Conservation (phyloP, 805 yeast species). For the Zygotorulaspora chibaensis region DNA sequence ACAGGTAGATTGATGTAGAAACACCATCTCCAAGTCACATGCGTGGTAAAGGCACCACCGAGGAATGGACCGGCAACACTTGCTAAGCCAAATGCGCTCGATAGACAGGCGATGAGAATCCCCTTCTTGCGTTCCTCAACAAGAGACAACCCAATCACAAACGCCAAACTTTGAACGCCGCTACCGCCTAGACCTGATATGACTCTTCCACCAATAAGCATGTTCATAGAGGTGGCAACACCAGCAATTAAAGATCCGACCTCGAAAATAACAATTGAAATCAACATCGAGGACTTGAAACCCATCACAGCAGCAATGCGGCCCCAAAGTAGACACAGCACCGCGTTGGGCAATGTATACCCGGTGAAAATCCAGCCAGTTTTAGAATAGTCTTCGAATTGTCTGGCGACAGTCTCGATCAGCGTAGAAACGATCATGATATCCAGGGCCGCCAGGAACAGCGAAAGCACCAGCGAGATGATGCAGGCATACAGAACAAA, state of each 20-base stretch:
- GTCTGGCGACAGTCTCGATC: constrained; percentile 45
- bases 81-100: constrained; percentile 43
- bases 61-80: constrained; percentile 58
- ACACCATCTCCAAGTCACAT: constrained; percentile 72
- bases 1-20: constrained; percentile 66
- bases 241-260: constrained; percentile 61
- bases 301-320: constrained; percentile 54
- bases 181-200: constrained; percentile 71
- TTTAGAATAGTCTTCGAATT: constrained; percentile 47
- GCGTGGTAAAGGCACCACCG: constrained; percentile 61
- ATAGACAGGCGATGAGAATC: constrained; percentile 22
- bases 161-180: constrained; percentile 54
- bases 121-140: constrained; percentile 28
- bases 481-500: constrained; percentile 12
- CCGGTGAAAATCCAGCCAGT: constrained; percentile 59
- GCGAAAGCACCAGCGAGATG: constrained; percentile 20
- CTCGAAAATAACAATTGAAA: constrained; percentile 51
- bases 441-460: constrained; percentile 46
- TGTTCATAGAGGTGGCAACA: constrained; percentile 48
- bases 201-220: constrained; percentile 67
- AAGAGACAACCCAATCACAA: constrained; percentile 46
- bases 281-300: constrained; percentile 46
- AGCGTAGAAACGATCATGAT: constrained; percentile 56
- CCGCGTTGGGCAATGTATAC: constrained; percentile 50
- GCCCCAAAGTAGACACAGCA: constrained; percentile 55